phyloP scores from a whole-genome alignment of 2,329 filamentous ascomycete genomes.

The Colletotrichum kahawae region DNA sequence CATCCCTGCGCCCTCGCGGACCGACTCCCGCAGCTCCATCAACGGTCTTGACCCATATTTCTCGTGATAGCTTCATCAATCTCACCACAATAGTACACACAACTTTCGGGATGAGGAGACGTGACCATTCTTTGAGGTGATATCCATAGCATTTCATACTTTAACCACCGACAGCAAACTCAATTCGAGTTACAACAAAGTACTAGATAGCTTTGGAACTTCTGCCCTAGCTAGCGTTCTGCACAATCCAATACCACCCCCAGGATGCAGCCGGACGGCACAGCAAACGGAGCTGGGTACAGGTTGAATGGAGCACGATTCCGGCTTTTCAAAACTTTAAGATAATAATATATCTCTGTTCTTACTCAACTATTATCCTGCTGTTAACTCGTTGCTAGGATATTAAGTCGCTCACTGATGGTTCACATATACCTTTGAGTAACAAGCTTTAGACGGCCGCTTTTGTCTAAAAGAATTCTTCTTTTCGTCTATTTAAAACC shows the following conservation, averaged over 20 bases:
- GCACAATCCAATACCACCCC: not conserved
- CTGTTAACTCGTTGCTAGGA: too few relatives aligned
- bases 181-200: not conserved
- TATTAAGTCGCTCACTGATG: too few relatives aligned
- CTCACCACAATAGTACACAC: not conserved
- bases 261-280: not conserved
- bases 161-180: not conserved
- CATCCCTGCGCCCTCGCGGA: too few relatives aligned
- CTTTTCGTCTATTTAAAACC: too few relatives aligned
- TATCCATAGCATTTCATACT: fast-evolving
- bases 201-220: not conserved
- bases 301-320: too few relatives aligned
- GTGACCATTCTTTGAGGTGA: not conserved
- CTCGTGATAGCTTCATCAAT: not conserved
- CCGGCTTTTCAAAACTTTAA: too few relatives aligned
- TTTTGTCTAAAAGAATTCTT: not conserved
- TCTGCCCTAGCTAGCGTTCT: not conserved
- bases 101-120: not conserved
- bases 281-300: not conserved
- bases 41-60: not conserved
- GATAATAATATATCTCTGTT: too few relatives aligned
- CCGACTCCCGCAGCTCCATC: not conserved
- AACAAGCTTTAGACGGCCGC: not conserved
- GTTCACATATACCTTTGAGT: not conserved
- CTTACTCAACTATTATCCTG: too few relatives aligned